phyloP scores from a whole-genome alignment of 208 protist genomes.

The Crithidia mellificae region DNA sequence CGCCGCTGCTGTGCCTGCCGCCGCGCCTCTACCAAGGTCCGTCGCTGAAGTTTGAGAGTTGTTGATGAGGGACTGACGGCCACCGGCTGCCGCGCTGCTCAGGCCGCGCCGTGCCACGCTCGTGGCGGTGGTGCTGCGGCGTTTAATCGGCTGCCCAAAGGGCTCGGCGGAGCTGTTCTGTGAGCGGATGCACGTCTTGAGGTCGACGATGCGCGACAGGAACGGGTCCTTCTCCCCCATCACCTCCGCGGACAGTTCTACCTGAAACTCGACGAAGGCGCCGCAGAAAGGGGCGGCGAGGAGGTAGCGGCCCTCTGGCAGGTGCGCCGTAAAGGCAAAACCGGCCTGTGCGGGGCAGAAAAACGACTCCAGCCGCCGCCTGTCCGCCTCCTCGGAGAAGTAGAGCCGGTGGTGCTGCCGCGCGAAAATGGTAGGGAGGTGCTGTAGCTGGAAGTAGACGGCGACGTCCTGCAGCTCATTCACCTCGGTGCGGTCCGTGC shows the following conservation, averaged over 20 bases:
- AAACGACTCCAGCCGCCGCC: constrained; percentile 56
- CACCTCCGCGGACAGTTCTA: constrained; percentile 52
- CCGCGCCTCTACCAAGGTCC: background rate
- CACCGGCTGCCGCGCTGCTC: background rate
- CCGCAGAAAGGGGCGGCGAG: constrained; percentile 62
- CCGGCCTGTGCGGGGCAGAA: constrained; percentile 71
- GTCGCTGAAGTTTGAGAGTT: background rate
- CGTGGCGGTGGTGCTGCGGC: constrained; percentile 21
- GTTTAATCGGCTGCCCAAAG: constrained; percentile 30
- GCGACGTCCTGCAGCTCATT: constrained; percentile 48
- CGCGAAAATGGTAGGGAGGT: constrained; percentile 40
- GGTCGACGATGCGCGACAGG: constrained; percentile 38
- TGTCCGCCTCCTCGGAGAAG: constrained; percentile 57
- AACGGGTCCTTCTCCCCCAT: constrained; percentile 42
- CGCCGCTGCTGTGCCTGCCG: no score
- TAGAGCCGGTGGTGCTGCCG: constrained; percentile 72
- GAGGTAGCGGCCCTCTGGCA: constrained; percentile 69
- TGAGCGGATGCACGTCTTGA: constrained; percentile 37
- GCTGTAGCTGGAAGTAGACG: constrained; percentile 71
- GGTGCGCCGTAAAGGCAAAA: constrained; percentile 50
- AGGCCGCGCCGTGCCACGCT: constrained; percentile 11
- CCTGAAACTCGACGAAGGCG: constrained; percentile 58
- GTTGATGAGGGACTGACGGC: constrained; percentile 3
- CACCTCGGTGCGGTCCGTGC: constrained; percentile 67
- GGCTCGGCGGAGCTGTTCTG: constrained; percentile 33